These are phyloP conservation scores for Takakia lepidozioides DNA, from an alignment of 225 moss, liverwort and hornwort species.

Conservation along the genomic window DNA sequence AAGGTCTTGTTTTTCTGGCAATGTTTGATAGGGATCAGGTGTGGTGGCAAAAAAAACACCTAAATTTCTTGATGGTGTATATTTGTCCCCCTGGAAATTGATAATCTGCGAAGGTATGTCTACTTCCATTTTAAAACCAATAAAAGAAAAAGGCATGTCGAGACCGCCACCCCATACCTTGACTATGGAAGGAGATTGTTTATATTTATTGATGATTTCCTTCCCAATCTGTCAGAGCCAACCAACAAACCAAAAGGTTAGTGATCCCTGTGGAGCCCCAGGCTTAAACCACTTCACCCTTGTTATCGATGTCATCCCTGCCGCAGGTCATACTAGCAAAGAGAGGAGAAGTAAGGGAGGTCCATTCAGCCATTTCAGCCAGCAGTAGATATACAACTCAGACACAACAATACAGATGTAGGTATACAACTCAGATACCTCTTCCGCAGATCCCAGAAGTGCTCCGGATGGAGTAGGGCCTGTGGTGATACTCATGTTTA, in stretches of 20 bases:
- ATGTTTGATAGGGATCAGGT: background rate
- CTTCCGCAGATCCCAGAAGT: constrained; percentile 37
- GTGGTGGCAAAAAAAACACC: too few species aligned
- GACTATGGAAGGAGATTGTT: constrained; percentile 32
- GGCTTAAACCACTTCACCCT: background rate
- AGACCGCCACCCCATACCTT: constrained; percentile 13
- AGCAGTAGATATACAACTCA: constrained; percentile 2
- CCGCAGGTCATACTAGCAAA: background rate
- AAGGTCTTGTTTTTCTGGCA: background rate
- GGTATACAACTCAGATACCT: constrained; percentile 13
- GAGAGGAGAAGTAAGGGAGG: too few species aligned
- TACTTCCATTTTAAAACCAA: too few species aligned
- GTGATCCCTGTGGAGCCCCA: too few species aligned
- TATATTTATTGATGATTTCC: constrained; percentile 34
- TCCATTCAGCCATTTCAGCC: background rate
- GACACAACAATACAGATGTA: background rate
- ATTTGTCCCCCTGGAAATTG: too few species aligned
- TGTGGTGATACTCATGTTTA: constrained; percentile 53
- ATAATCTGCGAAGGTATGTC: too few species aligned
- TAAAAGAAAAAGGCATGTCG: too few species aligned
- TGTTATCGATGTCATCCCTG: background rate
- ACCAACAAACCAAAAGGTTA: too few species aligned
- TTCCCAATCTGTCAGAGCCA: constrained; percentile 22
- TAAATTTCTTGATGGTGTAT: too few species aligned
- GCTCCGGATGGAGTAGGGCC: constrained; percentile 34